Evolutionary conservation across 805 yeast species (phyloP), one percentile per base, ranked within the genome.

Genomic region (Starmera pachycereana): DNA sequence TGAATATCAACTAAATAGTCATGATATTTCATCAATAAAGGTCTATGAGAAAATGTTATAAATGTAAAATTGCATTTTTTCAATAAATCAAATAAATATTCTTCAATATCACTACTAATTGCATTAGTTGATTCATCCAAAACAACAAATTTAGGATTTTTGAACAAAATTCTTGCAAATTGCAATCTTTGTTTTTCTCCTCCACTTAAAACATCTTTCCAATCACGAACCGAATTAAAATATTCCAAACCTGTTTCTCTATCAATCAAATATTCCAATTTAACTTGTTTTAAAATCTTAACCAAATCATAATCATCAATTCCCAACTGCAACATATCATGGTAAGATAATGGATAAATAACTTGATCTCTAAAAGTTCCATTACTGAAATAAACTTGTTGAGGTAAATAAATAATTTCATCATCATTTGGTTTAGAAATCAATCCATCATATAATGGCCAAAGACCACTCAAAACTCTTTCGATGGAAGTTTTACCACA

Each of bases 121-220:
- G 97, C 96, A 56, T 87, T 85, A 4, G 97, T 88, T n/a, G 94
- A 84, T 61, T 88, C 97, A 61, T 88, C 97, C 45, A 88, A 69
- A 3, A 88, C 76, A 4, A 88, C 87, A 58, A 85, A 85, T 56
- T 74, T 72, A 37, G 95, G 95, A 40, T 74, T 73, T 56, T 82
- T 85, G 63, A 81, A 86, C 49, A 88, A 63, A 3, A 88, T 74
- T 50, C 96, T 71, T 0, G 97, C 96, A 65, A 88, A 83, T 58
- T 86, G 77, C 58, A 88, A 72, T 55, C 95, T 76, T 65, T 88
- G 97, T 61, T 86, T 81, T 58, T 88, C 97, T 42, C 97, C 97
- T n/a, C 97, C 97, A 60, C 92, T 81, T 47, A 88, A 71, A n/a
- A 88, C 81, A 56, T 83, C 94, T 53, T 80, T 80, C 96, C 96